Conservation (phyloP, 495 filamentous ascomycete species). For the Talaromyces ruber region DNA sequence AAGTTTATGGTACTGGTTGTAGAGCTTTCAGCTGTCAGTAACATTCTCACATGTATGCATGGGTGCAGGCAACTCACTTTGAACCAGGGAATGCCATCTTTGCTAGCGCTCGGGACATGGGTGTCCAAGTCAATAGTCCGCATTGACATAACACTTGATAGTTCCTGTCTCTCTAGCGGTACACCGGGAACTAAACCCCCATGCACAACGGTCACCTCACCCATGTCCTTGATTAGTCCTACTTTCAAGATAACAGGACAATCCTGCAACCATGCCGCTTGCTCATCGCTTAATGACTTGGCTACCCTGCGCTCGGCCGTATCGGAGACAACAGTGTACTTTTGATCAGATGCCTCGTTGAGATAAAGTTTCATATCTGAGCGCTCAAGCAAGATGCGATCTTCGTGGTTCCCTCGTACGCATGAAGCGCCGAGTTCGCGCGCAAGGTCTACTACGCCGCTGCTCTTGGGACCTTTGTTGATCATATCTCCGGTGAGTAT, state of each 20-base stretch:
- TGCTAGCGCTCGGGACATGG: slow-evolving; percentile 48
- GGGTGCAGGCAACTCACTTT: slow-evolving; percentile 37
- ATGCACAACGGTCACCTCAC: slow-evolving; percentile 67
- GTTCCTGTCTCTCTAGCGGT: slow-evolving; percentile 63
- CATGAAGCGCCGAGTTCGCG: slow-evolving; percentile 60
- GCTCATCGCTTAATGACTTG: slow-evolving; percentile 42
- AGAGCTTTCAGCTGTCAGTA: slow-evolving; percentile 26
- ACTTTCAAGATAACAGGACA: slow-evolving; percentile 71
- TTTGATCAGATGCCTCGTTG: slow-evolving; percentile 10
- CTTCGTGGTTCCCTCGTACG: slow-evolving; percentile 92
- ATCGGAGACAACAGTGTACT: slow-evolving; percentile 14
- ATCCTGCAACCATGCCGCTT: slow-evolving; percentile 58
- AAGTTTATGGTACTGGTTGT: slow-evolving; percentile 48
- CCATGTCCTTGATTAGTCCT: slow-evolving; percentile 47
- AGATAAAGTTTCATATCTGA: slow-evolving; percentile 26
- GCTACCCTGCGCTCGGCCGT: slow-evolving; percentile 39
- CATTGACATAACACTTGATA: slow-evolving; percentile 85
- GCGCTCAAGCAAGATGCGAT: slow-evolving; percentile 56
- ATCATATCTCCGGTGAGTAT: slow-evolving; percentile 80
- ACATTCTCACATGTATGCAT: not conserved
- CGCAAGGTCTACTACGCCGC: slow-evolving; percentile 67
- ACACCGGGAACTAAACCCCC: slow-evolving; percentile 74
- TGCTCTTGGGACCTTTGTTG: slow-evolving; percentile 79
- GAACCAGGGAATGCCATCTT: slow-evolving; percentile 57
- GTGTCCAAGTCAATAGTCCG: slow-evolving; percentile 60